Conservation (phyloP, 805 yeast genomes). For the Ogataea populi-albae region DNA sequence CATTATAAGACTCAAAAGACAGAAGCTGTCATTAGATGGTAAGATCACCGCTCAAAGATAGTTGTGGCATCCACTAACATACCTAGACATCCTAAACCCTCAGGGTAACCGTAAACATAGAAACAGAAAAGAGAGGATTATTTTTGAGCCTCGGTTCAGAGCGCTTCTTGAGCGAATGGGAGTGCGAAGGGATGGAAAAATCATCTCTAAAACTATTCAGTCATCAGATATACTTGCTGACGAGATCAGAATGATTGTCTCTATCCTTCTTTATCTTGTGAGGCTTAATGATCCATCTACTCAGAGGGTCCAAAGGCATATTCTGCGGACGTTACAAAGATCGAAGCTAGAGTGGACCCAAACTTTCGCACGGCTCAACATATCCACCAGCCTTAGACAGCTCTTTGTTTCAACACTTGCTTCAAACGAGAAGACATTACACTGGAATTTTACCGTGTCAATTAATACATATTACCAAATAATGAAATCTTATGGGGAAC, state of each 20-base stretch:
- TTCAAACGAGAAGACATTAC: conserved; percentile 3
- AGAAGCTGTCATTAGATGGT: too few species aligned
- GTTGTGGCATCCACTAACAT: too few species aligned
- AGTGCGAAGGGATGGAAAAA: conserved; percentile 9
- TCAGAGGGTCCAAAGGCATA: conserved; percentile 6
- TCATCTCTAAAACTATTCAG: conserved; percentile 2
- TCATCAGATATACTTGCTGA: conserved; percentile 6
- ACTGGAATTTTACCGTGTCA: conserved; percentile 10
- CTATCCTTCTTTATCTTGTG: conserved; percentile 9
- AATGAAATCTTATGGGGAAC: conserved; percentile 6
- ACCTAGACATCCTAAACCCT: not conserved
- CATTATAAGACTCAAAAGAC: too few species aligned
- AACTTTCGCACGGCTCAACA: conserved; percentile 6
- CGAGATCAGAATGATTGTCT: conserved; percentile 5
- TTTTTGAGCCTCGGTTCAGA: conserved; percentile 6
- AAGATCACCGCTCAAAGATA: conserved; percentile 3
- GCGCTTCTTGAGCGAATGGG: conserved; percentile 10
- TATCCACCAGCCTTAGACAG: conserved; percentile 3
- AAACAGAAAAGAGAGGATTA: too few species aligned
- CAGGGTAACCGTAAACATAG: conserved; percentile 4
- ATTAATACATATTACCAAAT: conserved; percentile 7
- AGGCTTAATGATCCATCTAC: conserved; percentile 8
- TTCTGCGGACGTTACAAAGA: conserved; percentile 5
- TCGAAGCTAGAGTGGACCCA: conserved; percentile 7
- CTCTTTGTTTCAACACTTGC: conserved; percentile 6